Conservation (phyloP, 306 rosid species). For the Inga laurina region DNA sequence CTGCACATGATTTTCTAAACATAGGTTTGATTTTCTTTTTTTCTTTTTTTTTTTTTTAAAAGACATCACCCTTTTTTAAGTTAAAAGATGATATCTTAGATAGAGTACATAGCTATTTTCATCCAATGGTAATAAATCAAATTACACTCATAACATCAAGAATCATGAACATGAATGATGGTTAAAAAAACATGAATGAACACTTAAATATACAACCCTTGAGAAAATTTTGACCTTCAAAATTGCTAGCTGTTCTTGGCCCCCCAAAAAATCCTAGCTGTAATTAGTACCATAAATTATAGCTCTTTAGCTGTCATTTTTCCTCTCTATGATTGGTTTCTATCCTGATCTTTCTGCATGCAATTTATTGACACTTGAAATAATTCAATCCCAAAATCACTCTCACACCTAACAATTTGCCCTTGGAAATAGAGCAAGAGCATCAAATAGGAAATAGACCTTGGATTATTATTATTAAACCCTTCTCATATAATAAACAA, state of each 20-base stretch:
- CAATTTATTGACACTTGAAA: background rate
- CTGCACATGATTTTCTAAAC: background rate
- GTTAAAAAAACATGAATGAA: too few relatives aligned
- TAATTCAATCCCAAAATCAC: background rate
- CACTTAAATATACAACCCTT: too few relatives aligned
- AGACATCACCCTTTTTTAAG: background rate
- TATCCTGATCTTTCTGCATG: background rate
- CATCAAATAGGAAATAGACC: constrained; percentile 5
- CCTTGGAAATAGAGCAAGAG: background rate
- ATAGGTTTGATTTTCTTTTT: background rate
- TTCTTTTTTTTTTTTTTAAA: too few relatives aligned
- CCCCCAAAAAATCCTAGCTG: background rate
- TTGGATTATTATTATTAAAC: constrained; percentile 12
- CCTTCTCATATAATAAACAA: constrained; percentile 24
- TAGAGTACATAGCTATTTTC: background rate
- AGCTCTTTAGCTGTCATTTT: background rate
- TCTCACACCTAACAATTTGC: background rate
- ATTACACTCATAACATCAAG: background rate
- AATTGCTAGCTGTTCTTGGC: background rate
- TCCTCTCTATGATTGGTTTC: background rate
- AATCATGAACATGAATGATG: too few relatives aligned
- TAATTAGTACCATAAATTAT: too few relatives aligned
- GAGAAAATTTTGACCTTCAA: too few relatives aligned
- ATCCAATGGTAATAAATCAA: background rate
- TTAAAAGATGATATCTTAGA: background rate